Evolutionary conservation across 2,329 filamentous ascomycete species (phyloP).

Genomic region (Phialophora verrucosa): DNA sequence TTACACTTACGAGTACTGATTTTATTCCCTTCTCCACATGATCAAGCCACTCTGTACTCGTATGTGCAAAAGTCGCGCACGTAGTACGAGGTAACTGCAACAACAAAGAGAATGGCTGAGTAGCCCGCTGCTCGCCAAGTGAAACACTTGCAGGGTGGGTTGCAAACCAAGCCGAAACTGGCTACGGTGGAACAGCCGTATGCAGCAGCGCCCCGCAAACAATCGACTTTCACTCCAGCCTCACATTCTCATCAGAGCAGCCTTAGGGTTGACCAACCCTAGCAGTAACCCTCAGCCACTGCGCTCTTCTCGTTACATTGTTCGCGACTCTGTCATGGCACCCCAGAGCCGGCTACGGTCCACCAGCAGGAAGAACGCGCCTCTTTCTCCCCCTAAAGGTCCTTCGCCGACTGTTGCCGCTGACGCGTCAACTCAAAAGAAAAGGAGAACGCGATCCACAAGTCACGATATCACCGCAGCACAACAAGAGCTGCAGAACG

Average conservation of each 20-base stretch:
- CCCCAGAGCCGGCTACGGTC: conserved; percentile 25
- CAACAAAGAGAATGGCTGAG: neutral
- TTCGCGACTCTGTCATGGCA: conserved; percentile 22
- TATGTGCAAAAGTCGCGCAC: too few relatives aligned
- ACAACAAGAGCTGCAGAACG: conserved; percentile 24
- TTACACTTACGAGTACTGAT: too few relatives aligned
- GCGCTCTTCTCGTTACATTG: neutral
- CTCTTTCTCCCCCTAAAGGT: conserved; percentile 30
- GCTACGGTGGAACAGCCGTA: neutral
- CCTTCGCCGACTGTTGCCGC: conserved; percentile 2
- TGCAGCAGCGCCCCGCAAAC: conserved; percentile 2
- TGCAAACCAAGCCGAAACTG: neutral
- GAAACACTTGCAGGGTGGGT: neutral
- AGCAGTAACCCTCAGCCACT: conserved; percentile 7
- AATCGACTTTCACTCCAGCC: conserved; percentile 6
- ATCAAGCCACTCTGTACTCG: too few relatives aligned
- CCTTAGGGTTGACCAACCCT: conserved; percentile 33
- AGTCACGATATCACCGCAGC: conserved; percentile 21
- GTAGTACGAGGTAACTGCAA: too few relatives aligned
- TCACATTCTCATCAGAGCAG: conserved; percentile 10
- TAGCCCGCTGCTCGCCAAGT: neutral
- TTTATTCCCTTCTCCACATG: too few relatives aligned
- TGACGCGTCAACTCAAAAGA: conserved; percentile 22
- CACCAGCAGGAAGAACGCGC: conserved; percentile 27
- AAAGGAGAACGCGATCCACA: conserved; percentile 20